phyloP scores from a whole-genome alignment of 768 basidiomycete species.

The Rhodotorula kratochvilovae region DNA sequence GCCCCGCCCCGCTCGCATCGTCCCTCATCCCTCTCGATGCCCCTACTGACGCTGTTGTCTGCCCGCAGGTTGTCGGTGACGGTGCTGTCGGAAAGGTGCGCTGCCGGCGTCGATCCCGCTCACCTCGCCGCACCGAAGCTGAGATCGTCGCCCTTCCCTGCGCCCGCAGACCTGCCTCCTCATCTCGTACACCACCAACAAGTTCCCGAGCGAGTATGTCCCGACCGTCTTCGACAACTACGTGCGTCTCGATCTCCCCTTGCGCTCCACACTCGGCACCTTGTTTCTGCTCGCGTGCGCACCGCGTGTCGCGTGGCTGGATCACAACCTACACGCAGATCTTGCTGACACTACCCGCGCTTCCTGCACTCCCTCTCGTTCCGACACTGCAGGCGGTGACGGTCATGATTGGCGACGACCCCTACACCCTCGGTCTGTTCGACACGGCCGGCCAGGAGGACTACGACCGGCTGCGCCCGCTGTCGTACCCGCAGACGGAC shows the following conservation, averaged over 20 bases:
- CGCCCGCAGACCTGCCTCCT: conserved; percentile 78
- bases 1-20: no score
- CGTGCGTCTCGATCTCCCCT: conserved; percentile 31
- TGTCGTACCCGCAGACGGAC: conserved; percentile 99
- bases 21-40: no score
- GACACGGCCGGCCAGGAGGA: conserved; percentile 99
- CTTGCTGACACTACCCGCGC: no score
- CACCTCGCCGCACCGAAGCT: not conserved
- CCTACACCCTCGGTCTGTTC: conserved; percentile 94
- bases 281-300: not conserved
- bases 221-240: conserved; percentile 97
- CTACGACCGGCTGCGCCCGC: conserved; percentile 96
- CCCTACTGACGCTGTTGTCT: not conserved
- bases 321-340: no score
- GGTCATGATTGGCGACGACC: conserved; percentile 99
- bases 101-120: not conserved
- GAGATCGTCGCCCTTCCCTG: no score
- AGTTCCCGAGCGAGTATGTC: conserved; percentile 98
- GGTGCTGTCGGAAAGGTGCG: conserved; percentile 93
- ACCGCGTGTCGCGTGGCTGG: no score
- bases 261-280: not conserved
- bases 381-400: conserved; percentile 64
- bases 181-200: conserved; percentile 93
- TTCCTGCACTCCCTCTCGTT: no score
- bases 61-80: conserved; percentile 67